A percentile compares a stretch with the other conserved stretches of the same genome.
phyloP scores from a whole-genome alignment of 1,284 basidiomycete genomes.

The Ceratobasidium sp. region DNA sequence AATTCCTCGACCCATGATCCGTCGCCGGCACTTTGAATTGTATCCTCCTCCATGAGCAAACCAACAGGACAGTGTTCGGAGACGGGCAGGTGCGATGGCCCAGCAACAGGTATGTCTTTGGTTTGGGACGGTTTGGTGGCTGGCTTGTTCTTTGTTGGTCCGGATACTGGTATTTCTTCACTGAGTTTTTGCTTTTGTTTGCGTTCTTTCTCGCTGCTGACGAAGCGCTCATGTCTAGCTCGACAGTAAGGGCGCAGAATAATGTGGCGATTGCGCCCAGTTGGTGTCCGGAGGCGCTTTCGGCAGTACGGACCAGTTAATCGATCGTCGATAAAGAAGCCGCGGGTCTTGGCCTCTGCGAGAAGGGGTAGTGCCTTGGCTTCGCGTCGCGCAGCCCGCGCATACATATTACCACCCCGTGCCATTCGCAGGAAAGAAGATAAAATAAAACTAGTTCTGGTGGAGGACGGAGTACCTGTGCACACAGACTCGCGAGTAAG shows the following conservation, averaged over 20 bases:
- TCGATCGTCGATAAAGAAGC: neutral
- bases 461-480: no score
- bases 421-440: neutral
- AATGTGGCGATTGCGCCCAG: neutral
- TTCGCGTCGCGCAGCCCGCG: neutral
- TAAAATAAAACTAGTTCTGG: no score
- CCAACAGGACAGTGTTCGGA: neutral
- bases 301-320: neutral
- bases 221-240: neutral
- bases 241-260: neutral
- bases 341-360: neutral
- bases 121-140: neutral
- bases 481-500: no score
- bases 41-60: no score
- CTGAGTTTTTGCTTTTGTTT: neutral
- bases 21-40: neutral
- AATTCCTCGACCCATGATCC: slow-evolving; percentile 16
- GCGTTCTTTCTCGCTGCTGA: neutral
- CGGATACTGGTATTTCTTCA: neutral
- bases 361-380: neutral
- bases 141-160: neutral
- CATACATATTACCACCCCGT: neutral
- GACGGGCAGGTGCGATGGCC: neutral
- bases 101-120: neutral
- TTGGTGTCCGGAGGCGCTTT: neutral